Percentiles rank a stretch among this genome's conserved stretches.
These are phyloP conservation scores for Favolaschia claudopus DNA, from an alignment of 768 basidiomycete species.

Conservation along the genomic window DNA sequence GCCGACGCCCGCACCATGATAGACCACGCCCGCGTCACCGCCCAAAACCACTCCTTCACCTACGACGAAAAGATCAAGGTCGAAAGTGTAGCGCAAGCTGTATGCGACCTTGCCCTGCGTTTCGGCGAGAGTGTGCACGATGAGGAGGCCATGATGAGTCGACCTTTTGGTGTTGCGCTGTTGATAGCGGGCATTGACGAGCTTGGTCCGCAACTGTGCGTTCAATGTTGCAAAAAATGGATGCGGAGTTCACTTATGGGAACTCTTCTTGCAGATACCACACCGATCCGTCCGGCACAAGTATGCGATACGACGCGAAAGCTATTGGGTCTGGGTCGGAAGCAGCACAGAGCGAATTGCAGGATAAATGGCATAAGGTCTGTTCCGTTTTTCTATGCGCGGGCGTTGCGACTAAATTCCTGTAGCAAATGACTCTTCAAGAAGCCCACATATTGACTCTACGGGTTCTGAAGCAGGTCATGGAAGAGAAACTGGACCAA, in stretches of 20 bases:
- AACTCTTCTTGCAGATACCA: slow-evolving; percentile 83
- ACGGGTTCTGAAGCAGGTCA: slow-evolving; percentile 95
- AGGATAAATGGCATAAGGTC: slow-evolving; percentile 97
- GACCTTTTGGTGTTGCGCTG: slow-evolving; percentile 97
- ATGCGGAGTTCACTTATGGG: too few relatives aligned
- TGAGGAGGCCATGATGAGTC: slow-evolving; percentile 99
- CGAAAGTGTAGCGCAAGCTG: slow-evolving; percentile 97
- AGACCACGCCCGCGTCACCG: slow-evolving; percentile 97
- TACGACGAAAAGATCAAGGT: slow-evolving; percentile 98
- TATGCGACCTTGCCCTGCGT: slow-evolving; percentile 94
- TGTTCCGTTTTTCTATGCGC: slow-evolving; percentile 13
- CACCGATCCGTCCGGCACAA: slow-evolving; percentile 98
- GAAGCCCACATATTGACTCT: slow-evolving; percentile 90
- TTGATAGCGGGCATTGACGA: slow-evolving; percentile 98
- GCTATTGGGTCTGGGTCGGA: slow-evolving; percentile 98
- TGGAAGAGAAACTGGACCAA: slow-evolving; percentile 99
- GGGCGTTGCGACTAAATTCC: slow-evolving; percentile 5
- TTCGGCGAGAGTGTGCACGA: slow-evolving; percentile 99
- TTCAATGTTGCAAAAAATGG: too few relatives aligned
- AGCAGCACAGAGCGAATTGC: slow-evolving; percentile 95
- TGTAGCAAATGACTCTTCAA: slow-evolving; percentile 88
- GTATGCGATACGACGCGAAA: slow-evolving; percentile 96
- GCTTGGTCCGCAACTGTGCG: slow-evolving; percentile 93
- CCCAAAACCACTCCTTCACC: slow-evolving; percentile 94
- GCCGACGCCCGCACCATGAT: slow-evolving; percentile 99